A percentile compares a stretch with the other conserved stretches of the same genome.
phyloP scores from a whole-genome alignment of 129 eudicot genomes.

The Ambrosia artemisiifolia region DNA sequence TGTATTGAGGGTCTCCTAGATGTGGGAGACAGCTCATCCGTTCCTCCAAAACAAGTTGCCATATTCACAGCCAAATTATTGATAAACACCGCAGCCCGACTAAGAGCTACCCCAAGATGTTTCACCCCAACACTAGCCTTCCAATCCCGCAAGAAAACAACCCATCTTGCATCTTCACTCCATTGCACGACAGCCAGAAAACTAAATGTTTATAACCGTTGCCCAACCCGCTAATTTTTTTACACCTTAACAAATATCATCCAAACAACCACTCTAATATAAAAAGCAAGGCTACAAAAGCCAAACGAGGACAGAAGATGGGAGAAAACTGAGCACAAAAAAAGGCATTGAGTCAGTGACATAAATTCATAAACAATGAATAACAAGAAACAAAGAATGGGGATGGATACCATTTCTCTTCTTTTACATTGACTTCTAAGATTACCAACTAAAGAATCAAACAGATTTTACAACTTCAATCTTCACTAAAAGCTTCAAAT shows the following conservation, averaged over 20 bases:
- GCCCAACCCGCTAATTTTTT: no score
- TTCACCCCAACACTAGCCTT: no score
- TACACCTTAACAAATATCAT: neutral
- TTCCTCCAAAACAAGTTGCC: no score
- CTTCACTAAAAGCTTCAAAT: conserved; percentile 7
- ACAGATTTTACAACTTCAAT: conserved; percentile 20
- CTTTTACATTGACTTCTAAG: conserved; percentile 4
- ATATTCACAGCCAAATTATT: no score
- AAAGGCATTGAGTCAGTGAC: neutral
- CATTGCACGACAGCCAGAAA: no score
- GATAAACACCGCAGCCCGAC: no score
- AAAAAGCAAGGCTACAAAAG: neutral
- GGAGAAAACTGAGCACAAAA: conserved; percentile 5
- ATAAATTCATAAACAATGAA: conserved; percentile 5
- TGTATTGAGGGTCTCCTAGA: no score
- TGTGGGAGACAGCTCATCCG: no score
- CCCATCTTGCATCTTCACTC: no score
- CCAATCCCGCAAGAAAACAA: no score
- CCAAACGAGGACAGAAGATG: neutral
- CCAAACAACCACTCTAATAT: neutral
- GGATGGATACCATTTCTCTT: conserved; percentile 19
- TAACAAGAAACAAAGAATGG: conserved; percentile 19
- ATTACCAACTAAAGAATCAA: conserved; percentile 22
- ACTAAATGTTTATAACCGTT: neutral
- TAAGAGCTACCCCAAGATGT: no score